Conservation (phyloP, 2,329 filamentous ascomycete species). For the Claviceps capensis region DNA sequence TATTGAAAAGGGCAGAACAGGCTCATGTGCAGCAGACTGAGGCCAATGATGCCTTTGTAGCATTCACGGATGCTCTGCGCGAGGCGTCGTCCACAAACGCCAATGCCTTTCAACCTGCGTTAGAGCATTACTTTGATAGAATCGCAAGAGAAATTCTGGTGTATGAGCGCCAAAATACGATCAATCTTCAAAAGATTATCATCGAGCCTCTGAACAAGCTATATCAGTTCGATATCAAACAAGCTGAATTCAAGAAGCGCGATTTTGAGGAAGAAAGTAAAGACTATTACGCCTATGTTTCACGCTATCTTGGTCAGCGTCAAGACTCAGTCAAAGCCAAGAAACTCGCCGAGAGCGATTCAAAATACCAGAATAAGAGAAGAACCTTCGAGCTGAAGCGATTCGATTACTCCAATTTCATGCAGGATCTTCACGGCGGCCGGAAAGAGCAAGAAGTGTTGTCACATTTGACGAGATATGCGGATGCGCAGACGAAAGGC, state of each 20-base stretch:
- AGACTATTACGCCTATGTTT: conserved; percentile 93
- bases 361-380: conserved; percentile 88
- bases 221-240: conserved; percentile 93
- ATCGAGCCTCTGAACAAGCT: conserved; percentile 88
- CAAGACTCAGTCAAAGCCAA: conserved; percentile 96
- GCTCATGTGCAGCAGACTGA: conserved; percentile 66
- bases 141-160: conserved; percentile 80
- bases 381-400: conserved; percentile 93
- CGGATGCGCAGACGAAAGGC: conserved; percentile 72
- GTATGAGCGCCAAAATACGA: conserved; percentile 75
- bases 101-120: conserved; percentile 88
- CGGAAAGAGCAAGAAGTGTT: conserved; percentile 95
- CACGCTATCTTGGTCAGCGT: conserved; percentile 87
- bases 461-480: conserved; percentile 87
- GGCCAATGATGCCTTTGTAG: conserved; percentile 73
- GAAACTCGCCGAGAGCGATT: conserved; percentile 87
- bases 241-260: conserved; percentile 89
- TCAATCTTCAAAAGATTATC: conserved; percentile 79
- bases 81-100: conserved; percentile 86
- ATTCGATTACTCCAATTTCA: conserved; percentile 97
- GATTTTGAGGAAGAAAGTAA: conserved; percentile 98
- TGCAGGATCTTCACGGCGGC: conserved; percentile 98
- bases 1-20: conserved; percentile 85
- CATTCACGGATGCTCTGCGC: conserved; percentile 72
- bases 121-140: conserved; percentile 97